Conservation (phyloP, 805 yeast genomes). For the Pichia nanzhaoensis region DNA sequence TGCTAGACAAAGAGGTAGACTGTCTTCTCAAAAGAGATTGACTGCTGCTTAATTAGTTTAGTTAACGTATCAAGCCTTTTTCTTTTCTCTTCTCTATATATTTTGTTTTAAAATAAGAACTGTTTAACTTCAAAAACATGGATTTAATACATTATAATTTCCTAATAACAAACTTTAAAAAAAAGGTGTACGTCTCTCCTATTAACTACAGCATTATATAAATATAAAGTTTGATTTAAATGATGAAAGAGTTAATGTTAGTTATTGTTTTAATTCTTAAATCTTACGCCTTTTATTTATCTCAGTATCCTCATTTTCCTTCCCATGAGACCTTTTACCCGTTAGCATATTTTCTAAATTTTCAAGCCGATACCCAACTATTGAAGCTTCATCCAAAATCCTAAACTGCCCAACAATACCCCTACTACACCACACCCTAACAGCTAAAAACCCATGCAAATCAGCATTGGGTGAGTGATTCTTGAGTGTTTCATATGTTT, state of each 20-base stretch:
- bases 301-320: background rate
- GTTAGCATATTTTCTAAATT: background rate
- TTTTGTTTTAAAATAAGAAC: background rate
- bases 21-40: conserved; percentile 81
- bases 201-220: no score
- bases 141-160: conserved; percentile 3
- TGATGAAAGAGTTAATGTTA: no score
- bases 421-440: conserved; percentile 3
- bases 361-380: conserved; percentile 1
- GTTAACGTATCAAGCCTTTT: conserved; percentile 7
- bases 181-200: no score
- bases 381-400: background rate
- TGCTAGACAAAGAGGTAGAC: conserved; percentile 90
- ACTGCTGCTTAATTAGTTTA: conserved; percentile 43
- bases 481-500: conserved; percentile 17
- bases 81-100: conserved; percentile 12
- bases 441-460: conserved; percentile 6
- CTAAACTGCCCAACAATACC: background rate
- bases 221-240: no score
- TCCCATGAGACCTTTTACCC: background rate
- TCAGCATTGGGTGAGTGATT: conserved; percentile 12
- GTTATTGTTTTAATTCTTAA: background rate
- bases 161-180: background rate
- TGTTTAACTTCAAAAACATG: conserved; percentile 8
- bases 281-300: background rate